A percentile compares a stretch with the other conserved stretches of the same genome.
These are phyloP conservation scores for Phytophthora vignae DNA, from an alignment of 352 stramenopile species.

Conservation along the genomic window DNA sequence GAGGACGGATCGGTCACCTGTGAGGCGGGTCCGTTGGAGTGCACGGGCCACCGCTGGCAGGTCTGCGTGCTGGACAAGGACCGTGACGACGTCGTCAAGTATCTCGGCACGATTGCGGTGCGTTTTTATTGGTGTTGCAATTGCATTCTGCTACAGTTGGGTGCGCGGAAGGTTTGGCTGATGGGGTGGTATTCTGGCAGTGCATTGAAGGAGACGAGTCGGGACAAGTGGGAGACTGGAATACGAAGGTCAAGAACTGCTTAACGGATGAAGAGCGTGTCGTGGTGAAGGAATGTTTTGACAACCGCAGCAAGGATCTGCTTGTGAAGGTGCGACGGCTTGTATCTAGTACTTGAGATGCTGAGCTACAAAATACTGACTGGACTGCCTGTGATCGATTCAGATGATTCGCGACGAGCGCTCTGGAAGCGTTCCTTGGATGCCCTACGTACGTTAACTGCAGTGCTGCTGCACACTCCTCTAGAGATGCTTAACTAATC, in stretches of 20 bases:
- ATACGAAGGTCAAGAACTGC: conserved; percentile 75
- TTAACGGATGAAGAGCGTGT: conserved; percentile 66
- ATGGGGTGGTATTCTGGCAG: conserved; percentile 25
- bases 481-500: conserved; percentile 5
- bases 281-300: conserved; percentile 66
- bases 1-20: conserved; percentile 62
- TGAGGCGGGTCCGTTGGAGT: conserved; percentile 72
- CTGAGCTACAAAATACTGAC: conserved; percentile 4
- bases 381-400: conserved; percentile 4
- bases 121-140: conserved; percentile 6
- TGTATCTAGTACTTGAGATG: not conserved
- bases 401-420: conserved; percentile 74
- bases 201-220: conserved; percentile 84
- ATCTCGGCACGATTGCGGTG: conserved; percentile 78
- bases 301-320: conserved; percentile 61
- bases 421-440: conserved; percentile 62
- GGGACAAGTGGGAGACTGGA: conserved; percentile 73
- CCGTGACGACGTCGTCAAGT: conserved; percentile 77
- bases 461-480: not conserved
- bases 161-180: not conserved
- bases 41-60: conserved; percentile 77
- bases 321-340: conserved; percentile 46
- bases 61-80: conserved; percentile 81
- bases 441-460: conserved; percentile 71
- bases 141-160: not conserved